Evolutionary conservation across 2,329 filamentous ascomycete species (phyloP), one percentile per base, ranked within the genome.

Genomic region (Claviceps maximensis): DNA sequence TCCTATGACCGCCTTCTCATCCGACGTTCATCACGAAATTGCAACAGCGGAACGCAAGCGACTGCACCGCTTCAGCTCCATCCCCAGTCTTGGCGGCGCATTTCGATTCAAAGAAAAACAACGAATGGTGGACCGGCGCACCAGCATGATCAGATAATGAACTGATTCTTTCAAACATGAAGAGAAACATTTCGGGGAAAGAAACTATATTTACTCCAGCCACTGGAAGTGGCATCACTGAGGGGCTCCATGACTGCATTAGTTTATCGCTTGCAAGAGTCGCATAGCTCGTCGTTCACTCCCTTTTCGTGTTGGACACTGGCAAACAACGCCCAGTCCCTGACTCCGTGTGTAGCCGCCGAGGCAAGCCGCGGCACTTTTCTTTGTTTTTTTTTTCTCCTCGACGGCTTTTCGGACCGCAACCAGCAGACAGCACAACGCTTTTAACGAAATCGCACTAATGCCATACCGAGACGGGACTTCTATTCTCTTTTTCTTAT

Each of bases 51-150:
- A 68, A 57, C 72, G 75, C 58, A 79, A 78, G 71, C 69, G 71
- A 54, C 57, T 77, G 60, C 76, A 77, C 67, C 71, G 78, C 50
- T 75, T 78, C 67, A 78, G 74, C 55, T 74, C 75, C 27, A 78
- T 81, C 67, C 73, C 78, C 3, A 73, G 74, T 47, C 80, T 81
- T 53, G 74, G 75, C 21, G 58, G 62, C 46, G 57, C 54, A 40
- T 73, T 71, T 12, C 54, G 58, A 13, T 47, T 47, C 47, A 69
- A 69, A 65, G 64, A 68, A 51, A 64, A 60, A 56, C 60, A 64
- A 21, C 58, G 63, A 27, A 59, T 65, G 13, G 60, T 67, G 25
- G 69, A 75, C 56, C 74, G 74, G 66, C 67, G 72, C 56, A 62
- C 66, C 54, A 71, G 68, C 64, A 67, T 67, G 62, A 64, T 68